These are phyloP conservation scores for Singerocomus rubriflavus DNA, from an alignment of 1,284 basidiomycete genomes.

Conservation along the genomic window DNA sequence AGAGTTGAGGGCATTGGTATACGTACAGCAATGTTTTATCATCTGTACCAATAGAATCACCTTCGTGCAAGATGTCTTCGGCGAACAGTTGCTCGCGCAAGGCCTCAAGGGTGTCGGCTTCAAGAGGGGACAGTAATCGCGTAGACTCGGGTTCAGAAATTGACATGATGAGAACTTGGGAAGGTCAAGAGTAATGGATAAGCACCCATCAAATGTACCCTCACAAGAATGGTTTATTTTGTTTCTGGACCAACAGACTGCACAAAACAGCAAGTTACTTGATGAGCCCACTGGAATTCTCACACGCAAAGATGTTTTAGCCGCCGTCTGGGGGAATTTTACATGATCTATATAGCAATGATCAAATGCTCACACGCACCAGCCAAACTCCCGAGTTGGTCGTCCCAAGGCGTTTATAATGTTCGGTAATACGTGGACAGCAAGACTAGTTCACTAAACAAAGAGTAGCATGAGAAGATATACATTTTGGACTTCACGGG, in stretches of 20 bases:
- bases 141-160: constrained; percentile 1
- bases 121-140: constrained; percentile 18
- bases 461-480: not conserved
- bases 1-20: not conserved
- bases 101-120: constrained; percentile 18
- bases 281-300: not conserved
- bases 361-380: not conserved
- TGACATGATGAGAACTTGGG: constrained; percentile 15
- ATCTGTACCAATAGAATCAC: constrained; percentile 63
- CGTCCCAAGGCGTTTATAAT: not conserved
- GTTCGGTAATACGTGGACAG: not conserved
- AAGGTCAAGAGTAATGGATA: not conserved
- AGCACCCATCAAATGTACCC: not conserved
- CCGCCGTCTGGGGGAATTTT: no score
- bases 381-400: not conserved
- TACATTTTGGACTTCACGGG: not conserved
- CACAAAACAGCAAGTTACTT: not conserved
- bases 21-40: constrained; percentile 59
- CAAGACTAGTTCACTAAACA: not conserved
- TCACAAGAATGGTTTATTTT: constrained; percentile 3
- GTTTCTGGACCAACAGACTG: not conserved
- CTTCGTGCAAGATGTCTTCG: constrained; percentile 54
- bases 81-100: constrained; percentile 50
- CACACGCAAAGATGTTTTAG: not conserved
- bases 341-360: not conserved